A percentile compares a stretch with the other conserved stretches of the same genome.
phyloP scores from a whole-genome alignment of 164 flowering plant genomes.

The Santalum album region DNA sequence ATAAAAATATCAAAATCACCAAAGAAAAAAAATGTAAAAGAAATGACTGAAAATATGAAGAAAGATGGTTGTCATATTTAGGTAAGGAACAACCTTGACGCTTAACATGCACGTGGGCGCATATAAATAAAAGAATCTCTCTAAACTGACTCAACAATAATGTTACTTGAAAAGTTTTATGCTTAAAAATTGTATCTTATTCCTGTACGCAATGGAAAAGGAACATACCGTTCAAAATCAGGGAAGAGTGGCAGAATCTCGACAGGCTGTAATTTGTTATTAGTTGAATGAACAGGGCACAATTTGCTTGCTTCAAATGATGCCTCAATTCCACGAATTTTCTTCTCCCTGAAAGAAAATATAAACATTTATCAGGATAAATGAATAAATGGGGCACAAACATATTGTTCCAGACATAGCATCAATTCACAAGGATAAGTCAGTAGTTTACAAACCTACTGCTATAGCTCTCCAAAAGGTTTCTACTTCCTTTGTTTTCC shows the following conservation, averaged over 20 bases:
- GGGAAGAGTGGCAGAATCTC: conserved; percentile 79
- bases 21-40: too few relatives aligned
- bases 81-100: too few relatives aligned
- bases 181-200: background rate
- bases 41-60: too few relatives aligned
- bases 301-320: conserved; percentile 83
- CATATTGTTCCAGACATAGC: background rate
- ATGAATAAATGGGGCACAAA: background rate
- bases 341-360: conserved; percentile 58
- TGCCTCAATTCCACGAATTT: conserved; percentile 75
- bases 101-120: too few relatives aligned
- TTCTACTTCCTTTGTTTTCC: conserved; percentile 61
- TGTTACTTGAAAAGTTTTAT: background rate
- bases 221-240: conserved; percentile 74
- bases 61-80: too few relatives aligned
- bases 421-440: conserved; percentile 5
- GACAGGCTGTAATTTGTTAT: conserved; percentile 53
- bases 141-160: too few relatives aligned
- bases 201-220: background rate
- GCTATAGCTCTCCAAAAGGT: conserved; percentile 61
- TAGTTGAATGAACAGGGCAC: conserved; percentile 74
- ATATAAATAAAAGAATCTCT: too few relatives aligned
- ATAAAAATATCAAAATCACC: too few relatives aligned
- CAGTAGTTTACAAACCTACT: conserved; percentile 36
- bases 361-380: background rate